Evolutionary conservation across 192 early-diverging fungal species (phyloP).

Genomic region (Entomortierella parvispora): DNA sequence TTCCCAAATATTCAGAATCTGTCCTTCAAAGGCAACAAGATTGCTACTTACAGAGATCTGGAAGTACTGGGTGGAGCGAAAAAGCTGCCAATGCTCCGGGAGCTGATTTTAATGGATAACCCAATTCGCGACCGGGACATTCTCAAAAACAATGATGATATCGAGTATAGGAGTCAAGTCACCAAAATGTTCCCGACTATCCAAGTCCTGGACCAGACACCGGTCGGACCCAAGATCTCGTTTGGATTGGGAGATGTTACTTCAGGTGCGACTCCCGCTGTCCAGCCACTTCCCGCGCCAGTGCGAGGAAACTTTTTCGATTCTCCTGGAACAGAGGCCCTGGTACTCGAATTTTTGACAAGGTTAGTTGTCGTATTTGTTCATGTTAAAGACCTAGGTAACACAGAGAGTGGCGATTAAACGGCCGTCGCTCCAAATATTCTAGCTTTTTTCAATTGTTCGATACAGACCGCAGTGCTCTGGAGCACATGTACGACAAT

Average conservation of each 20-base stretch:
- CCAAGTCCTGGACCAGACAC: slow-evolving; percentile 41
- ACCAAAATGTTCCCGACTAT: slow-evolving; percentile 52
- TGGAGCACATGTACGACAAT: slow-evolving; percentile 54
- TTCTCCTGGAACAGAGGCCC: slow-evolving; percentile 35
- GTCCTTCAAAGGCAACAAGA: slow-evolving; percentile 55
- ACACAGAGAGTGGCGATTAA: too few species aligned
- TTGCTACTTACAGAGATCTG: slow-evolving; percentile 36
- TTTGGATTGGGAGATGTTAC: slow-evolving; percentile 40
- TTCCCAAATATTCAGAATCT: slow-evolving; percentile 58
- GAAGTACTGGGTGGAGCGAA: slow-evolving; percentile 34
- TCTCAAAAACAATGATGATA: slow-evolving; percentile 44
- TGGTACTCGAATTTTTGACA: slow-evolving; percentile 52
- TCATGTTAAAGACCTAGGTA: neutral
- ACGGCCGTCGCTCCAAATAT: too few species aligned
- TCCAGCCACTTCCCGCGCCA: slow-evolving; percentile 19
- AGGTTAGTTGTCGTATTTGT: slow-evolving; percentile 25
- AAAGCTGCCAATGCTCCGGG: slow-evolving; percentile 34
- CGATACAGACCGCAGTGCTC: slow-evolving; percentile 47
- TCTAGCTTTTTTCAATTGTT: slow-evolving; percentile 55
- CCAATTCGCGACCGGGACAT: slow-evolving; percentile 40
- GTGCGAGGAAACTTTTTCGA: slow-evolving; percentile 55
- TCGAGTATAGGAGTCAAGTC: slow-evolving; percentile 48
- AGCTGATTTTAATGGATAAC: slow-evolving; percentile 56
- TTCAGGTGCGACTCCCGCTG: neutral
- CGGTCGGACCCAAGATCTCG: slow-evolving; percentile 42